Percentiles rank a stretch among this genome's conserved stretches.
Evolutionary conservation across 2,329 filamentous ascomycete species (phyloP).

Genomic region (Paramyrothecium roridum): DNA sequence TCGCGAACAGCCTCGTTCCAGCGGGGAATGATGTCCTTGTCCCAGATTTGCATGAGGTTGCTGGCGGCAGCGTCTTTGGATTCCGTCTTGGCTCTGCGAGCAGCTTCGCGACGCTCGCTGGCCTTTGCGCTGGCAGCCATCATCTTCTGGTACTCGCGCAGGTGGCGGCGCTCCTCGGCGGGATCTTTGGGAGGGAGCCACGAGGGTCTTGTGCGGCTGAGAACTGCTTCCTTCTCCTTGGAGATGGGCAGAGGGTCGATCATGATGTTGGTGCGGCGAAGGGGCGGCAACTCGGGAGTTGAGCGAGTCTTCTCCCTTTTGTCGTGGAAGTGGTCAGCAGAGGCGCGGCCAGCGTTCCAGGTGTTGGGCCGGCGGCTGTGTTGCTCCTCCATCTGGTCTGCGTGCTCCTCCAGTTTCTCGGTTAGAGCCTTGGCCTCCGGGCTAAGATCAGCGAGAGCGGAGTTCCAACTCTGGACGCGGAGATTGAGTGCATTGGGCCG

Average conservation of each 20-base stretch:
- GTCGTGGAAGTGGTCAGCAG: slow-evolving; percentile 29
- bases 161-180: slow-evolving; percentile 83
- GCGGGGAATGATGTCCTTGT: slow-evolving; percentile 71
- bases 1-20: slow-evolving; percentile 71
- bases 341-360: slow-evolving; percentile 31
- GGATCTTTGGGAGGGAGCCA: slow-evolving; percentile 87
- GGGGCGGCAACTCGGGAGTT: slow-evolving; percentile 64
- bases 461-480: slow-evolving; percentile 72
- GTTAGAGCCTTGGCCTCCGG: slow-evolving; percentile 72
- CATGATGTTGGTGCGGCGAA: slow-evolving; percentile 74
- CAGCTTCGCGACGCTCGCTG: slow-evolving; percentile 56
- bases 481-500: slow-evolving; percentile 41
- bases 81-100: slow-evolving; percentile 47
- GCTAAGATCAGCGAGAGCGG: slow-evolving; percentile 65
- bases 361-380: slow-evolving; percentile 33
- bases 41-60: slow-evolving; percentile 64
- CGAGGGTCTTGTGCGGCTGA: slow-evolving; percentile 76
- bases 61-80: slow-evolving; percentile 53
- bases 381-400: slow-evolving; percentile 53
- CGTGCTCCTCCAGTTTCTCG: slow-evolving; percentile 76
- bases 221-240: slow-evolving; percentile 81
- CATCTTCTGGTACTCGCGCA: slow-evolving; percentile 84
- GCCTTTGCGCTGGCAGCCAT: slow-evolving; percentile 63
- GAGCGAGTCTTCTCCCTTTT: slow-evolving; percentile 58
- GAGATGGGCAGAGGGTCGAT: slow-evolving; percentile 81